phyloP scores from a whole-genome alignment of 177 flowering plant genomes.

The Vitis hybrid region DNA sequence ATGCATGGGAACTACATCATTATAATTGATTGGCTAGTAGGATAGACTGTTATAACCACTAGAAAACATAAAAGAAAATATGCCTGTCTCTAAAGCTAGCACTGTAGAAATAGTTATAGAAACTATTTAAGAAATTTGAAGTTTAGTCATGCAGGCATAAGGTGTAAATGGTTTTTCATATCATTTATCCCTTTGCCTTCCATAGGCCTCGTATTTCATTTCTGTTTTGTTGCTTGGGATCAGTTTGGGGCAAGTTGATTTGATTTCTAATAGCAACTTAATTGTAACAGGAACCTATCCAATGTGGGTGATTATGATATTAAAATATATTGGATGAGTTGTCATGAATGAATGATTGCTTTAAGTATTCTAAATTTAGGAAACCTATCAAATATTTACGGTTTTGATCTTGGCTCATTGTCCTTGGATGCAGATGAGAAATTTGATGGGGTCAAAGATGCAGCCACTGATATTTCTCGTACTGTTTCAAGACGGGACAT shows the following conservation, averaged over 20 bases:
- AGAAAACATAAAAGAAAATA: no score
- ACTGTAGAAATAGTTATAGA: neutral
- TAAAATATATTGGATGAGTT: no score
- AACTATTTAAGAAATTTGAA: neutral
- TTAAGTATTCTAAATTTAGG: no score
- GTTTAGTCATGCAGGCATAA: neutral
- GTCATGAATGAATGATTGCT: no score
- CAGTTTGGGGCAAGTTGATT: neutral
- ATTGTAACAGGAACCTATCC: no score
- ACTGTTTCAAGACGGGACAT: constrained; percentile 81
- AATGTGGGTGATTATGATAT: no score
- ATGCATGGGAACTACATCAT: no score
- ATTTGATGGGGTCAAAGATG: constrained; percentile 46
- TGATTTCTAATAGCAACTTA: neutral
- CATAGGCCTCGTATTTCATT: neutral
- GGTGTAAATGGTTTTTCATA: neutral
- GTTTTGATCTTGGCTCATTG: constrained; percentile 12
- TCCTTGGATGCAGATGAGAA: constrained; percentile 48
- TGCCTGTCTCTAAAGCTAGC: neutral
- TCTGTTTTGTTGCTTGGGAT: neutral
- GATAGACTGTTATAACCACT: no score
- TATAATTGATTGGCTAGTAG: no score
- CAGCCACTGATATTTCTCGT: constrained; percentile 50
- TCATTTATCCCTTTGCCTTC: neutral
- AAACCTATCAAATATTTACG: neutral